Conservation (phyloP, 2,329 filamentous ascomycete species). For the Phyllosticta citrichinensis region DNA sequence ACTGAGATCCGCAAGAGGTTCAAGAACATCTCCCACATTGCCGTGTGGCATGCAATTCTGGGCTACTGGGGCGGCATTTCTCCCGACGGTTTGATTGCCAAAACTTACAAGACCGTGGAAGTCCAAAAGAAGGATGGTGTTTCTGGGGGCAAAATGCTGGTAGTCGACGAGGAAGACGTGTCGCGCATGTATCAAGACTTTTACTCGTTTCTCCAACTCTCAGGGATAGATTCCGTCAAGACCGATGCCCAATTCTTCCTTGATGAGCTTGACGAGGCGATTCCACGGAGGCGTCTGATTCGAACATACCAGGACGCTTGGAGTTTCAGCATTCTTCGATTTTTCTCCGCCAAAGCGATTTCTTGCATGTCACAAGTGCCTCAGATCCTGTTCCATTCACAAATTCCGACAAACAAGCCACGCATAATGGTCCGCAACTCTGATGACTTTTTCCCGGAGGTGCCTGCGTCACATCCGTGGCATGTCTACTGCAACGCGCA, state of each 20-base stretch:
- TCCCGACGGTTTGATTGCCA: constrained; percentile 60
- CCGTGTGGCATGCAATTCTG: constrained; percentile 19
- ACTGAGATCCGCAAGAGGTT: constrained; percentile 58
- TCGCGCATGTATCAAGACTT: constrained; percentile 79
- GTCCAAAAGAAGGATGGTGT: constrained; percentile 47
- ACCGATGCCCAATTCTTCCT: constrained; percentile 88
- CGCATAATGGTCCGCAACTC: constrained; percentile 73
- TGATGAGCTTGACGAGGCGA: constrained; percentile 61
- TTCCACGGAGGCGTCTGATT: constrained; percentile 61
- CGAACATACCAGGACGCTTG: constrained; percentile 76
- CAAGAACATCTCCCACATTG: constrained; percentile 35
- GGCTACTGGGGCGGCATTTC: constrained; percentile 91
- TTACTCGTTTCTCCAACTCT: constrained; percentile 65
- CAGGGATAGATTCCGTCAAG: constrained; percentile 79
- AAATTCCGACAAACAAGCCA: constrained; percentile 66
- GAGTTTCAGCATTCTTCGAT: constrained; percentile 64
- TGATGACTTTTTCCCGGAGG: constrained; percentile 82
- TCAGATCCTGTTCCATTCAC: constrained; percentile 74
- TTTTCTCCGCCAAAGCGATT: constrained; percentile 70
- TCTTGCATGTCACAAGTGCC: constrained; percentile 94
- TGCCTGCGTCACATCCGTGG: constrained; percentile 77
- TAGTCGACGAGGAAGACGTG: constrained; percentile 66
- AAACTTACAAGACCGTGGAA: constrained; percentile 63
- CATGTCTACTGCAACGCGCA: constrained; percentile 93
- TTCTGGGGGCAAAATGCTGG: constrained; percentile 56